Conservation (phyloP, 306 rosid genomes). For the Castanospermum australe region DNA sequence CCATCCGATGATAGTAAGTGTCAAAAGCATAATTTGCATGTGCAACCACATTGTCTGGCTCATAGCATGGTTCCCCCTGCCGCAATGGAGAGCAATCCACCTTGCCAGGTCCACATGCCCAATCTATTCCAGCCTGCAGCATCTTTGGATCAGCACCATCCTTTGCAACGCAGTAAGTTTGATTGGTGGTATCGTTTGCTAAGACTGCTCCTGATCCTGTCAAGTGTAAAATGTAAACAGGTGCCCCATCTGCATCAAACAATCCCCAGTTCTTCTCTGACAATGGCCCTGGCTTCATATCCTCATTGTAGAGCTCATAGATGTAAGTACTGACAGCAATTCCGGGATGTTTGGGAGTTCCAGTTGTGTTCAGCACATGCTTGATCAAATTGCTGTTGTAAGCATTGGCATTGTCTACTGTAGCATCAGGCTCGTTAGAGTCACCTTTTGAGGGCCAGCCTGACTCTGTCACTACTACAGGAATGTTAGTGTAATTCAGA, state of each 20-base stretch:
- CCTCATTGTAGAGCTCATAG: slow-evolving; percentile 85
- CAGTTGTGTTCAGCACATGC: slow-evolving; percentile 73
- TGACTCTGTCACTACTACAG: slow-evolving; percentile 73
- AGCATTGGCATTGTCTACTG: slow-evolving; percentile 74
- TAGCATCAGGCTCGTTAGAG: slow-evolving; percentile 73
- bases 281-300: slow-evolving; percentile 50
- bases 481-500: slow-evolving; percentile 69
- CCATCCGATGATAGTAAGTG: slow-evolving; percentile 72
- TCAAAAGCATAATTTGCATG: slow-evolving; percentile 86
- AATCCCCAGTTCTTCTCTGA: slow-evolving; percentile 91
- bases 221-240: slow-evolving; percentile 69
- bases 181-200: slow-evolving; percentile 72
- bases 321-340: slow-evolving; percentile 69
- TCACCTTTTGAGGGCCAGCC: slow-evolving; percentile 87
- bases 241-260: slow-evolving; percentile 59
- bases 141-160: slow-evolving; percentile 74
- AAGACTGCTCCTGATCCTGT: slow-evolving; percentile 63
- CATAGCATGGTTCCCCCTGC: slow-evolving; percentile 88
- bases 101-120: slow-evolving; percentile 99
- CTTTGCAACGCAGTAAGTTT: slow-evolving; percentile 68
- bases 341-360: slow-evolving; percentile 82
- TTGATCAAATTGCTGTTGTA: slow-evolving; percentile 84
- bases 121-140: slow-evolving; percentile 96
- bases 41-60: slow-evolving; percentile 74
- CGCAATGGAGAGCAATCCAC: slow-evolving; percentile 76